phyloP scores from a whole-genome alignment of 2,329 filamentous ascomycete genomes.

The Pseudogymnoascus sp. region DNA sequence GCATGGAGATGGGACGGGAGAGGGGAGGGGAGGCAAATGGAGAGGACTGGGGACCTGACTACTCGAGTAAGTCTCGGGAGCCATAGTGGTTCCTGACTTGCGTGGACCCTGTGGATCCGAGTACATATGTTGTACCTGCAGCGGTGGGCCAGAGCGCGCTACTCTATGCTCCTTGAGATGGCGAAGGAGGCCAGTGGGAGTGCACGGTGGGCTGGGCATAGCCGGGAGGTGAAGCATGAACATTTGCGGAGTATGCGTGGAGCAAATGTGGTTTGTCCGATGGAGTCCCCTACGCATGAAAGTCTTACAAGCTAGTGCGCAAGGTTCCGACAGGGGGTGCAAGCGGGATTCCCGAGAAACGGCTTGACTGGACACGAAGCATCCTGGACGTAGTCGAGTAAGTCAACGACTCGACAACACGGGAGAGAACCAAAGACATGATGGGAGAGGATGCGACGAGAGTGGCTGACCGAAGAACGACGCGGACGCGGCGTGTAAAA shows the following conservation, averaged over 20 bases:
- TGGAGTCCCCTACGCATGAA: slow-evolving; percentile 5
- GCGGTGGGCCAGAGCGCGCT: background rate
- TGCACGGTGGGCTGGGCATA: background rate
- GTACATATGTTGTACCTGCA: background rate
- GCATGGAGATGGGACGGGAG: slow-evolving; percentile 2
- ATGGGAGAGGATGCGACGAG: background rate
- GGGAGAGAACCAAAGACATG: slow-evolving; percentile 1
- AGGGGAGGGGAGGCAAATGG: background rate
- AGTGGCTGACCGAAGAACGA: slow-evolving; percentile 2
- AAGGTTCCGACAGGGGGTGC: slow-evolving; percentile 1
- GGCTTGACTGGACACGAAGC: slow-evolving; percentile 4
- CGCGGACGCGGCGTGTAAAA: background rate
- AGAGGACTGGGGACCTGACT: background rate
- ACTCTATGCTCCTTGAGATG: background rate
- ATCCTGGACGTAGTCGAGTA: background rate
- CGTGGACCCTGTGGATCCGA: slow-evolving; percentile 1
- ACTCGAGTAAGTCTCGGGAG: slow-evolving; percentile 5
- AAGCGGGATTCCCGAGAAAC: background rate
- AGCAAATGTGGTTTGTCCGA: slow-evolving; percentile 8
- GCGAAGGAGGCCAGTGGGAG: background rate
- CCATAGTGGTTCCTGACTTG: slow-evolving; percentile 7
- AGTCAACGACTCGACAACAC: background rate
- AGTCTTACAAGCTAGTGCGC: slow-evolving; percentile 3
- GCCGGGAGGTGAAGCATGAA: slow-evolving; percentile 2
- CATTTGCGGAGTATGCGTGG: slow-evolving; percentile 4